A percentile compares a stretch with the other conserved stretches of the same genome.
These are phyloP conservation scores for Cubamyces sp. DNA, from an alignment of 768 basidiomycete species.

Conservation along the genomic window DNA sequence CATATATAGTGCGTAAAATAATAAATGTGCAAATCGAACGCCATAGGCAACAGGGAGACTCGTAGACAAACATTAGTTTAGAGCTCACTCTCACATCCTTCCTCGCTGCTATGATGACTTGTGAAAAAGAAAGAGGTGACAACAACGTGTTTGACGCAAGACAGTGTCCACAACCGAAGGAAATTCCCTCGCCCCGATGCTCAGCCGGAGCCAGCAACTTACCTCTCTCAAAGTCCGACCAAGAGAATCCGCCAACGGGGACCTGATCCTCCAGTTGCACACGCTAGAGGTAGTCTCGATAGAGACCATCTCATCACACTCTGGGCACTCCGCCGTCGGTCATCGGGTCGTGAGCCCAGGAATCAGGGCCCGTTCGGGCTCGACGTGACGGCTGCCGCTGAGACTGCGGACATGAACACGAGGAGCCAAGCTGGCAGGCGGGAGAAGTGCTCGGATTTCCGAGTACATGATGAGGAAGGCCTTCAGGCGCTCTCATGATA, in stretches of 20 bases:
- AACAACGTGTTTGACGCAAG: background rate
- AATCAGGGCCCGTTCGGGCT: slow-evolving; percentile 1
- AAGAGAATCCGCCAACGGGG: background rate
- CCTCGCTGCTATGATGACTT: background rate
- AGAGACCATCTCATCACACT: slow-evolving; percentile 5
- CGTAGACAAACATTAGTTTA: too few species aligned
- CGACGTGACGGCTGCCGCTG: slow-evolving; percentile 2
- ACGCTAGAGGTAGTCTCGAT: background rate
- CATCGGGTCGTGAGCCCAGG: background rate
- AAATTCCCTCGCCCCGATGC: slow-evolving; percentile 5
- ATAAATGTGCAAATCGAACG: too few species aligned
- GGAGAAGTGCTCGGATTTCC: background rate
- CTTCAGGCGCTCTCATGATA: too few species aligned
- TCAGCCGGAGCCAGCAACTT: background rate
- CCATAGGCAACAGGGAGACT: too few species aligned
- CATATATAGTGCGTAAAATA: too few species aligned
- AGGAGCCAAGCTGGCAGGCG: background rate
- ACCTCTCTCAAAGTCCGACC: slow-evolving; percentile 11
- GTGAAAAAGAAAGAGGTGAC: background rate
- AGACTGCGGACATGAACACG: background rate
- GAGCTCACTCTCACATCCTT: too few species aligned
- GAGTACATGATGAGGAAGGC: too few species aligned
- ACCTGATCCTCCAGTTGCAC: slow-evolving; percentile 16
- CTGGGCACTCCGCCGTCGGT: slow-evolving; percentile 14
- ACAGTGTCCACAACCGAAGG: background rate